Evolutionary conservation across 495 filamentous ascomycete genomes (phyloP), one percentile per base, ranked within the genome.

Genomic region (Aspergillus bertholletiae): DNA sequence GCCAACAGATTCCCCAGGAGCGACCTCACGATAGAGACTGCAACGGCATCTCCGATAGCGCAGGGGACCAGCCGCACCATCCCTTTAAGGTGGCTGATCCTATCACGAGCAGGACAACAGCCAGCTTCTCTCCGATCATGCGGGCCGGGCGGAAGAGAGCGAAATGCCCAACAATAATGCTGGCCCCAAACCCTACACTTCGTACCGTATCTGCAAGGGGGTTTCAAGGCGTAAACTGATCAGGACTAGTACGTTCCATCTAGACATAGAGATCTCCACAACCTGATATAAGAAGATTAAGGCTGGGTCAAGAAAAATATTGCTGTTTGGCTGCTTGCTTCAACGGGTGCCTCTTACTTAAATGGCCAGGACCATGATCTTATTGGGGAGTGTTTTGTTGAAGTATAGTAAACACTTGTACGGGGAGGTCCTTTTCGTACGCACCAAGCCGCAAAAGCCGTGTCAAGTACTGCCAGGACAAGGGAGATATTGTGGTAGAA

Each of bases 251-350:
- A 91, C 88, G 15, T 91, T 84, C 91, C 88, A 95, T 21, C 88
- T 85, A 0, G 88, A 89, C 60, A 89, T 84, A 18, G 81, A 84
- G 6, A 90, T 88, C 64, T 91, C 88, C 32, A 86, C 87, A 27
- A 87, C 88, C 64, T 91, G 88, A 66, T 92, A 92, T 17, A 84
- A 82, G 66, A 94, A 90, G 68, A 91, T 88, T 70, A 92, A 91
- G 1, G 89, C 59, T 0, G 88, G 84, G 7, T 85, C 86, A 0
- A 91, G 72, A 4, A 92, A 56, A 3, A 89, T 88, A n/a, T n/a
- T 37, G 15, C 17, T 37, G 34, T n/a, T 15, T 37, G 34, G 17
- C 13, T n/a, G 34, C 34, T 37, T 37, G 34, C 13, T n/a, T 37
- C 61, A 6, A 74, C 6, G 5, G 8, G 11, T 46, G 8, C 17